Percentiles rank a stretch among this genome's conserved stretches.
Evolutionary conservation across 805 yeast genomes (phyloP).

Genomic region (Pichia manshurica): DNA sequence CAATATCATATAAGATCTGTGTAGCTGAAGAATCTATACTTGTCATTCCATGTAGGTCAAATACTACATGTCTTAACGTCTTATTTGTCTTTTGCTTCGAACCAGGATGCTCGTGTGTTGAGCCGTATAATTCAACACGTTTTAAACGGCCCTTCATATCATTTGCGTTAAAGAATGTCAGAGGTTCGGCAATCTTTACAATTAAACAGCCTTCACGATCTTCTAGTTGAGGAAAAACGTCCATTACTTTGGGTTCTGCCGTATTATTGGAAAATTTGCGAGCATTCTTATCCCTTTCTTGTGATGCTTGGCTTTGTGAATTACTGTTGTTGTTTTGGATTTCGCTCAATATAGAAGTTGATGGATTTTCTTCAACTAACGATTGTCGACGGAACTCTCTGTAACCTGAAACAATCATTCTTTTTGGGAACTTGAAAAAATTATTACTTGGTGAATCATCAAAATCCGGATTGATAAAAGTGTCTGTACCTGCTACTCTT

Average conservation of each 20-base stretch:
- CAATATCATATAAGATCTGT: slow-evolving; percentile 60
- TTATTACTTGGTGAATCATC: slow-evolving; percentile 20
- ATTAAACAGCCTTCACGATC: slow-evolving; percentile 68
- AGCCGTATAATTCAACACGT: slow-evolving; percentile 72
- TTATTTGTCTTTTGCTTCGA: slow-evolving; percentile 28
- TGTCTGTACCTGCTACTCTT: slow-evolving; percentile 53
- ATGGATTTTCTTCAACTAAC: slow-evolving; percentile 2
- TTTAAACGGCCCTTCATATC: slow-evolving; percentile 63
- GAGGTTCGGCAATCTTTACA: slow-evolving; percentile 80
- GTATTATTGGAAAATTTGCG: not conserved
- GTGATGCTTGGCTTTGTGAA: not conserved
- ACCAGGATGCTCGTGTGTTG: slow-evolving; percentile 71
- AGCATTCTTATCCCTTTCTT: not conserved
- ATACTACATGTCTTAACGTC: slow-evolving; percentile 50
- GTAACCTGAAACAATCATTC: slow-evolving; percentile 24
- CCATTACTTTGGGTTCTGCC: not conserved
- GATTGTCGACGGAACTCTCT: slow-evolving; percentile 23
- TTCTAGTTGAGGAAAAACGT: slow-evolving; percentile 28
- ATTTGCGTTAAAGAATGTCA: slow-evolving; percentile 80
- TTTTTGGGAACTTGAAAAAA: slow-evolving; percentile 14
- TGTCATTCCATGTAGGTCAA: slow-evolving; percentile 80
- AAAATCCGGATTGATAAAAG: slow-evolving; percentile 68
- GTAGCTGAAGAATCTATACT: slow-evolving; percentile 75
- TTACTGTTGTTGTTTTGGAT: not conserved
- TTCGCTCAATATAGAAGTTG: not conserved